These are phyloP conservation scores for Penicillium pancosmium DNA, from an alignment of 495 filamentous ascomycete genomes.

Conservation along the genomic window DNA sequence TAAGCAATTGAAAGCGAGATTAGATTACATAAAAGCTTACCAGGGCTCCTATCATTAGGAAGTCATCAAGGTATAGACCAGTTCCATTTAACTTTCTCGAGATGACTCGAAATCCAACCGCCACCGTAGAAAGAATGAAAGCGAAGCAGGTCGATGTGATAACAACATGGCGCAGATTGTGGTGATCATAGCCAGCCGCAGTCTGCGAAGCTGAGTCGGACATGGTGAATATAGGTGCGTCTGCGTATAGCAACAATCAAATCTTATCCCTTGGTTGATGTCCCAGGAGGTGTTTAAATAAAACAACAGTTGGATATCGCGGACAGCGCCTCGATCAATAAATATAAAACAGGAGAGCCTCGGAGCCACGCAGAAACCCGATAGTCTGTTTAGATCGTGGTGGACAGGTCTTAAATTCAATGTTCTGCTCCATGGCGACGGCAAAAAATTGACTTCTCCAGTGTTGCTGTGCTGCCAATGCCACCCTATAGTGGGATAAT, in stretches of 20 bases:
- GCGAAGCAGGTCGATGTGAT: conserved; percentile 31
- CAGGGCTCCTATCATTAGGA: conserved; percentile 24
- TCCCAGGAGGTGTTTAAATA: not conserved
- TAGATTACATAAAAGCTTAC: conserved; percentile 4
- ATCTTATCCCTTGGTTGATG: not conserved
- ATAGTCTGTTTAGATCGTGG: conserved; percentile 3
- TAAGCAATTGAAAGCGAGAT: not conserved
- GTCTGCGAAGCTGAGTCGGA: conserved; percentile 2
- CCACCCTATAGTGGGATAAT: conserved; percentile 7
- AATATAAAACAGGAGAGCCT: conserved; percentile 4
- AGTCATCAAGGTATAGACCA: conserved; percentile 27
- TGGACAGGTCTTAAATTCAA: conserved; percentile 17
- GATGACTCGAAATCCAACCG: conserved; percentile 26
- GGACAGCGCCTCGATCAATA: conserved; percentile 2
- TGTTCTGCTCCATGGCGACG: not conserved
- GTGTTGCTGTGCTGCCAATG: conserved; percentile 1
- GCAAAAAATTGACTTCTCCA: not conserved
- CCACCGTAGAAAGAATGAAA: conserved; percentile 27
- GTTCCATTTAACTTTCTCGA: conserved; percentile 27
- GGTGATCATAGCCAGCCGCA: conserved; percentile 20
- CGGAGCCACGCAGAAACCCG: not conserved
- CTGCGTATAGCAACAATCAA: not conserved
- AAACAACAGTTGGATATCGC: not conserved
- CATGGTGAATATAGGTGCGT: not conserved
- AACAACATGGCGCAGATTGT: conserved; percentile 31